phyloP scores from a whole-genome alignment of 345 rosid genomes.

The Ceriops tagal region DNA sequence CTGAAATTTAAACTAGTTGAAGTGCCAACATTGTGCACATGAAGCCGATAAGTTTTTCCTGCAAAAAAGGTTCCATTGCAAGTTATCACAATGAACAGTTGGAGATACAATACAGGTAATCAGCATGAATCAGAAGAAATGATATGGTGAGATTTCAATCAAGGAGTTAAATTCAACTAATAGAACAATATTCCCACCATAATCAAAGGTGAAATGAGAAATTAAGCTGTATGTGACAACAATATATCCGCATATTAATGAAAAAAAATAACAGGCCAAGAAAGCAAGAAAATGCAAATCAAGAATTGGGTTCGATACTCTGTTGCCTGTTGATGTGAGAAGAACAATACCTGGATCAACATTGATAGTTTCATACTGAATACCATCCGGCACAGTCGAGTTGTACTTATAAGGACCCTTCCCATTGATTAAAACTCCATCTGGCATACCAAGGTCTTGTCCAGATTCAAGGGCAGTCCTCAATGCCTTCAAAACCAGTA shows the following conservation, averaged over 20 bases:
- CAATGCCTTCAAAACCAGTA: conserved; percentile 48
- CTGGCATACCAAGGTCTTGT: conserved; percentile 88
- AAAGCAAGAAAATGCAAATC: background rate
- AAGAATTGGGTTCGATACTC: background rate
- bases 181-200: background rate
- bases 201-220: background rate
- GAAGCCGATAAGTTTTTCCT: conserved; percentile 86
- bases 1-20: conserved; percentile 92
- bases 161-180: background rate
- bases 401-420: conserved; percentile 88
- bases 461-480: conserved; percentile 71
- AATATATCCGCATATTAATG: too few relatives aligned
- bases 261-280: background rate
- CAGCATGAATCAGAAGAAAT: too few relatives aligned
- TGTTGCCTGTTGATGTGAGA: background rate
- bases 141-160: too few relatives aligned
- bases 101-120: background rate
- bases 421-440: conserved; percentile 93
- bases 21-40: conserved; percentile 84
- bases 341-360: conserved; percentile 66
- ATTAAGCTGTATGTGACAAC: too few relatives aligned
- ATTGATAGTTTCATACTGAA: conserved; percentile 54
- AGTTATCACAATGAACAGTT: conserved; percentile 7
- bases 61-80: conserved; percentile 24
- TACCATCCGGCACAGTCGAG: conserved; percentile 72